phyloP scores from a whole-genome alignment of 768 basidiomycete genomes.

The Kwoniella shandongensis region DNA sequence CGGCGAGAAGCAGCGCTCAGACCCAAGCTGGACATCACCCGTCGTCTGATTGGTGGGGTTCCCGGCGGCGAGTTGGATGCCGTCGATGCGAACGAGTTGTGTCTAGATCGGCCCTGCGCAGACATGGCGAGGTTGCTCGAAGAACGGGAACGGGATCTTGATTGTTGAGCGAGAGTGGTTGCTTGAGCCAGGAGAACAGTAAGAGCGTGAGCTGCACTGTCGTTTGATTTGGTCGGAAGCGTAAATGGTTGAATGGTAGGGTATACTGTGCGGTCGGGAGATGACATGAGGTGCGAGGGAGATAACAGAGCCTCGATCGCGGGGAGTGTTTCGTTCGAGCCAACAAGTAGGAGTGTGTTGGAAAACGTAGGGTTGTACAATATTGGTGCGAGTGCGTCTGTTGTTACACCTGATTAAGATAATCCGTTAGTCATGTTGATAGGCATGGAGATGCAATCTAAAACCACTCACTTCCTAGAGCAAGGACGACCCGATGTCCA shows the following conservation, averaged over 20 bases:
- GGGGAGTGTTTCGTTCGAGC: constrained; percentile 17
- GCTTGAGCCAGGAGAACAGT: constrained; percentile 28
- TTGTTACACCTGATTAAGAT: constrained; percentile 19
- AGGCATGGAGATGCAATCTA: background rate
- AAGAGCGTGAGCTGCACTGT: constrained; percentile 15
- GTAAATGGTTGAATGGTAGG: constrained; percentile 31
- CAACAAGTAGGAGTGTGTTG: constrained; percentile 33
- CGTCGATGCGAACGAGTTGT: constrained; percentile 7
- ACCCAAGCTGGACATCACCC: constrained; percentile 10
- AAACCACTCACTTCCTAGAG: constrained; percentile 32
- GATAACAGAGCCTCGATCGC: constrained; percentile 27
- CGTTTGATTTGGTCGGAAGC: background rate
- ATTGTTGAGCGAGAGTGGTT: constrained; percentile 15
- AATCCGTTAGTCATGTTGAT: background rate
- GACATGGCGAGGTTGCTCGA: background rate
- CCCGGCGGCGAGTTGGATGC: constrained; percentile 8
- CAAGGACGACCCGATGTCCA: constrained; percentile 24
- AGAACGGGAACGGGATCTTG: constrained; percentile 2
- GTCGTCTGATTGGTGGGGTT: constrained; percentile 8
- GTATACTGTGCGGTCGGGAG: constrained; percentile 15
- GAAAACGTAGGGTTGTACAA: constrained; percentile 32
- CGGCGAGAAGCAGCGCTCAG: constrained; percentile 1
- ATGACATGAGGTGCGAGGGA: constrained; percentile 16
- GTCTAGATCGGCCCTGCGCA: background rate
- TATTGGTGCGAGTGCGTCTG: constrained; percentile 28